Evolutionary conservation across 257 asterid genomes (phyloP), one percentile per base, ranked within the genome.

Genomic region (Verbena officinalis): DNA sequence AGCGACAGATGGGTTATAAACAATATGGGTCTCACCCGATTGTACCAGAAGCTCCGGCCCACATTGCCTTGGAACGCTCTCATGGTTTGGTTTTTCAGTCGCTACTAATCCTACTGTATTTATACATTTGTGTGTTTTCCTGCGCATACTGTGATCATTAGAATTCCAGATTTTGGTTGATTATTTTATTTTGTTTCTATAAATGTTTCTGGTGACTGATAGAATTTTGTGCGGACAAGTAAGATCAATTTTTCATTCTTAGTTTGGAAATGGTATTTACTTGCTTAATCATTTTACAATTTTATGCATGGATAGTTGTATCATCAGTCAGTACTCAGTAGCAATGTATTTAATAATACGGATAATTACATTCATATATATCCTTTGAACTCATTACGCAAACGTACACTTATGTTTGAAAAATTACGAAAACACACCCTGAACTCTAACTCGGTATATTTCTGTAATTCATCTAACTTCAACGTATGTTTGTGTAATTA

Each of bases 51-150:
- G 16, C 46, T 42, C 16, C 46, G 46, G 2, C 15, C 46, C 46
- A 42, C 46, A 42, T 42, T 42, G 46, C 46, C 94, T 38, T 91
- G 98, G 98, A 88, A 80, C 55, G 55, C 87, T 72, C 96, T 91
- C 78, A 84, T 88, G 96, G 98, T 91, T 22, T 46, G 77, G 56
- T 2, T 27, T 50, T 67, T 36, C 50, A 17, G 13, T 56, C 12
- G 8, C 46, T 24, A 4, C 44, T 1, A 21, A 13, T 33, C 6
- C 33, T 48, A 17, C 27, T 40, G 3, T 16, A 4, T 46, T 7
- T 48, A 0, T 48, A 16, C 39, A 13, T 49, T 30, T 22, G 19
- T 51, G 10, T 12, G 27, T 22, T 27, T 27, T 27, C 5, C 33
- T 16, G 9, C n/a, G 7, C 9, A 48, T 17, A 7, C 2, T 7